Conservation (phyloP, 2,329 filamentous ascomycete species). For the Dendrostoma leiphaemia region DNA sequence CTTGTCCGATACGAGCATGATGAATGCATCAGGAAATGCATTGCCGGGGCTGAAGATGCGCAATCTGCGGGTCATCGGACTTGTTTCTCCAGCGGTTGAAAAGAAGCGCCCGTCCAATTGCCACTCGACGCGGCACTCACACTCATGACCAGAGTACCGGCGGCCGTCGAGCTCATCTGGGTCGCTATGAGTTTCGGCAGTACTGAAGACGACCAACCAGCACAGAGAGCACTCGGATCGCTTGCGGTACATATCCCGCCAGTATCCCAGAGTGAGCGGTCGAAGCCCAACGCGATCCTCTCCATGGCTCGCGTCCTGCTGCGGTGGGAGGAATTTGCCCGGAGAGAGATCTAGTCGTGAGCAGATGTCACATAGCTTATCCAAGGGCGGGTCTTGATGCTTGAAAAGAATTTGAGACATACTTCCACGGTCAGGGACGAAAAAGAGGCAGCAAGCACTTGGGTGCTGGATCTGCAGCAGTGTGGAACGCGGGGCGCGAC, state of each 20-base stretch:
- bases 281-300: not conserved
- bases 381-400: not conserved
- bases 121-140: not conserved
- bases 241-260: not conserved
- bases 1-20: not conserved
- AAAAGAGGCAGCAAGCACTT: too few species aligned
- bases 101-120: not conserved
- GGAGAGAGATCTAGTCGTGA: not conserved
- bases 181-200: not conserved
- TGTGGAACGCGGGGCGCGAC: too few species aligned
- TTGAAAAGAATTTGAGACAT: too few species aligned
- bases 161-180: not conserved
- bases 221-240: not conserved
- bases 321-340: not conserved
- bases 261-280: not conserved
- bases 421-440: too few species aligned
- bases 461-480: too few species aligned
- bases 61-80: not conserved
- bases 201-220: not conserved
- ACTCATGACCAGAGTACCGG: not conserved
- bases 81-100: not conserved
- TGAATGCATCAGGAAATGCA: not conserved
- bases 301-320: not conserved
- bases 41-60: not conserved
- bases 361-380: not conserved